Evolutionary conservation across 2,329 filamentous ascomycete species (phyloP).

Genomic region (Talaromyces sp.): DNA sequence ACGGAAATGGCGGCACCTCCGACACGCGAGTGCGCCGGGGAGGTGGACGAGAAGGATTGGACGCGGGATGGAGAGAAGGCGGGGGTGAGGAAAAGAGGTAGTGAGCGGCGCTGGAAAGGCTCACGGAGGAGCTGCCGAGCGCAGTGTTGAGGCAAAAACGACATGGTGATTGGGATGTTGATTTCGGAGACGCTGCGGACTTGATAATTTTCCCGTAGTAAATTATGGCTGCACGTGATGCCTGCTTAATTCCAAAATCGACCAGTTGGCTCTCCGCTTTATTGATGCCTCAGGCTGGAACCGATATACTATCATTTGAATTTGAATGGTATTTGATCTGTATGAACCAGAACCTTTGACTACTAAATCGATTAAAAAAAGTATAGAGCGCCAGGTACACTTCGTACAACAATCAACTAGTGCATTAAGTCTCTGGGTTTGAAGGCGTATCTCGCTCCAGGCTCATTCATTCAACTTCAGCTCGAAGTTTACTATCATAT

Average conservation of each 20-base stretch:
- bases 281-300: not conserved
- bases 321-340: not conserved
- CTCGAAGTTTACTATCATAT: too few species aligned
- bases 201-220: conserved; percentile 37
- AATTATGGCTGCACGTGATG: conserved; percentile 25
- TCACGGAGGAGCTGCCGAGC: conserved; percentile 59
- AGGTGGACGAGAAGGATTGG: conserved; percentile 72
- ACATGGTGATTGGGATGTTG: conserved; percentile 54
- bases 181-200: conserved; percentile 25
- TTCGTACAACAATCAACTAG: too few species aligned
- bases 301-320: not conserved
- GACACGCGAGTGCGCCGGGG: conserved; percentile 74
- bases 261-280: not conserved
- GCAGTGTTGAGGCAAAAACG: conserved; percentile 64
- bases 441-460: too few species aligned
- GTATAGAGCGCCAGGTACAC: too few species aligned
- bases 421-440: too few species aligned
- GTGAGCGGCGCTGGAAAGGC: conserved; percentile 52
- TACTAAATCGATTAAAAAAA: too few species aligned
- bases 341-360: too few species aligned
- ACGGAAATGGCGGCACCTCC: conserved; percentile 78
- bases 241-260: not conserved
- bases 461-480: too few species aligned
- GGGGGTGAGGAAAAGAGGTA: conserved; percentile 74
- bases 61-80: conserved; percentile 58